A percentile compares a stretch with the other conserved stretches of the same genome.
phyloP scores from a whole-genome alignment of 176 grass and related monocot genomes.

The Avena eriantha region DNA sequence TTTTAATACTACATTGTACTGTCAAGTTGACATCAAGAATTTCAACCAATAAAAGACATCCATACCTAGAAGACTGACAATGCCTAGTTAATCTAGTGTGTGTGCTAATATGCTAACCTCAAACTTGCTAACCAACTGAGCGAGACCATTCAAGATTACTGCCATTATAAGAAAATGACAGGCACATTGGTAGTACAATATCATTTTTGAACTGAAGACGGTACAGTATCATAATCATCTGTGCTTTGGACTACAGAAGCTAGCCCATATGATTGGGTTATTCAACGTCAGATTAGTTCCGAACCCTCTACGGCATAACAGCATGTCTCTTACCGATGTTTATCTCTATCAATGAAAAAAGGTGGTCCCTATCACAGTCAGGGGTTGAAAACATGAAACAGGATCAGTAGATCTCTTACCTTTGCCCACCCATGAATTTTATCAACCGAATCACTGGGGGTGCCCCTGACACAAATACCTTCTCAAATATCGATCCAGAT shows the following conservation, averaged over 20 bases:
- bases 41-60: slow-evolving; percentile 13
- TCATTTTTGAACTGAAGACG: background rate
- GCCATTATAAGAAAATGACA: background rate
- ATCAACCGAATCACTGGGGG: too few species aligned
- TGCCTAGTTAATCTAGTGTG: slow-evolving; percentile 25
- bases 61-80: slow-evolving; percentile 19
- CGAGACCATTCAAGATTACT: background rate
- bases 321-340: background rate
- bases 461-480: too few species aligned
- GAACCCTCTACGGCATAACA: background rate
- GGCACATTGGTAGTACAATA: slow-evolving; percentile 4
- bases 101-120: slow-evolving; percentile 7
- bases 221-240: slow-evolving; percentile 8
- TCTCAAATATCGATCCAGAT: too few species aligned
- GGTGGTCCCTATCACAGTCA: background rate
- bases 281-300: slow-evolving; percentile 15
- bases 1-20: background rate
- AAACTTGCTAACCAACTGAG: slow-evolving; percentile 33
- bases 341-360: background rate
- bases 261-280: background rate
- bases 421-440: background rate
- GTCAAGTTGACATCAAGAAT: slow-evolving; percentile 31
- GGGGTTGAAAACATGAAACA: background rate
- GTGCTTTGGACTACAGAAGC: background rate
- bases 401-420: background rate